Evolutionary conservation across 371 early-diverging fungal species (phyloP).

Genomic region (Saksenaea vasiformis): DNA sequence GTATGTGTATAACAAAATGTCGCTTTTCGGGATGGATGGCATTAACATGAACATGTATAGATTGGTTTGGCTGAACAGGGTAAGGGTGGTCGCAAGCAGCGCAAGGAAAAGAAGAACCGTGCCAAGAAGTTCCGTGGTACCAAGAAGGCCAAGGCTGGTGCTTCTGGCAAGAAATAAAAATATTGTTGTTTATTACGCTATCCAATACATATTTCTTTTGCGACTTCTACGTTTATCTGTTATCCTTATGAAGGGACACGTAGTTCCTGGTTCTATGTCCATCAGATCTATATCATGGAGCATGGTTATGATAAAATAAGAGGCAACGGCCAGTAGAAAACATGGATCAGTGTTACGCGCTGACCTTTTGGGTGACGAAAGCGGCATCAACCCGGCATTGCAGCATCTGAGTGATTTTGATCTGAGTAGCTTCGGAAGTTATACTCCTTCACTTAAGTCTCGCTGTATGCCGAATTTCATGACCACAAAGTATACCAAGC

Average conservation of each 20-base stretch:
- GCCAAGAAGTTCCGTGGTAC: conserved; percentile 98
- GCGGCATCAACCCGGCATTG: too few relatives aligned
- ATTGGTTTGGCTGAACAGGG: conserved; percentile 78
- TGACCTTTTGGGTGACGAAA: too few relatives aligned
- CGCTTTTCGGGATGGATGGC: conserved; percentile 71
- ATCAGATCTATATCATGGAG: too few relatives aligned
- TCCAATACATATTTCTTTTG: not conserved
- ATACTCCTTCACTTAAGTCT: too few relatives aligned
- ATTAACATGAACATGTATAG: conserved; percentile 23
- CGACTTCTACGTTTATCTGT: not conserved
- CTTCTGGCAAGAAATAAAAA: conserved; percentile 41
- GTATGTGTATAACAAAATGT: conserved; percentile 36
- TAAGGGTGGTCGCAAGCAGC: conserved; percentile 95
- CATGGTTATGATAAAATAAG: too few relatives aligned
- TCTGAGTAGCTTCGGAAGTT: too few relatives aligned
- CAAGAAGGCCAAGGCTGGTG: conserved; percentile 88
- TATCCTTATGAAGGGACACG: not conserved
- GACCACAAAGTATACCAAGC: too few relatives aligned
- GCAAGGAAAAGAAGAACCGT: conserved; percentile 99
- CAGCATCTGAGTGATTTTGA: too few relatives aligned
- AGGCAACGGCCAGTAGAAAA: too few relatives aligned
- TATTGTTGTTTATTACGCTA: not conserved
- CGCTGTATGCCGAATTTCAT: too few relatives aligned
- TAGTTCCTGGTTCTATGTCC: not conserved
- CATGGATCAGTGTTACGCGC: too few relatives aligned